Percentiles rank a stretch among this genome's conserved stretches.
phyloP scores from a whole-genome alignment of 2,329 filamentous ascomycete genomes.

The Pseudocercospora macadamiae region DNA sequence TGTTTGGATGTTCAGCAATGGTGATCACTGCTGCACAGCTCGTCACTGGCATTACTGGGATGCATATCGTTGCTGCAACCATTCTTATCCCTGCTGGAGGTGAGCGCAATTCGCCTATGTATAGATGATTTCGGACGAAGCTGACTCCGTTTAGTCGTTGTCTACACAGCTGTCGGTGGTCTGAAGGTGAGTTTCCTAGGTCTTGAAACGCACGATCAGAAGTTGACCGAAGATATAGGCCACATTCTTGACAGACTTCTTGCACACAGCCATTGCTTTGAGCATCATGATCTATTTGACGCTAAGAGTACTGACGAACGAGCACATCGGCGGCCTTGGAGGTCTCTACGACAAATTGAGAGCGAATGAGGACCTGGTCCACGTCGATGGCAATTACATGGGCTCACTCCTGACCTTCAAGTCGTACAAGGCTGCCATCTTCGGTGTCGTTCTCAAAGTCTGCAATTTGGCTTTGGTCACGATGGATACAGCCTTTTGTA shows the following conservation, averaged over 20 bases:
- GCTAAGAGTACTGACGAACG: slow-evolving; percentile 47
- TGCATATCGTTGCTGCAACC: slow-evolving; percentile 52
- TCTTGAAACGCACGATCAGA: too few relatives aligned
- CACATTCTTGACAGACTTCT: slow-evolving; percentile 53
- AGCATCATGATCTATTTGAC: slow-evolving; percentile 55
- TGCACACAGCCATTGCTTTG: slow-evolving; percentile 52
- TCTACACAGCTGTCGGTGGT: slow-evolving; percentile 53
- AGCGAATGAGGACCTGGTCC: slow-evolving; percentile 42
- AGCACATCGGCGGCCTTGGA: slow-evolving; percentile 45
- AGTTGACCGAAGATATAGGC: too few relatives aligned
- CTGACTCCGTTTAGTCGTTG: slow-evolving; percentile 41
- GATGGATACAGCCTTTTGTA: slow-evolving; percentile 57
- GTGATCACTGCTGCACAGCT: slow-evolving; percentile 33
- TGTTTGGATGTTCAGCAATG: slow-evolving; percentile 43
- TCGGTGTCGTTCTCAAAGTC: slow-evolving; percentile 52
- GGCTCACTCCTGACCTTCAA: slow-evolving; percentile 55
- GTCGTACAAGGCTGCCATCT: slow-evolving; percentile 41
- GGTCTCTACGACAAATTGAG: slow-evolving; percentile 53
- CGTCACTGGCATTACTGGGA: slow-evolving; percentile 44
- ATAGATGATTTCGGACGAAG: too few relatives aligned
- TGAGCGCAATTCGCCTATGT: slow-evolving; percentile 28
- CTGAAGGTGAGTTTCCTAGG: too few relatives aligned
- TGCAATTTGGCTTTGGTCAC: slow-evolving; percentile 54
- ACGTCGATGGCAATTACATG: slow-evolving; percentile 50
- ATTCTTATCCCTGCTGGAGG: slow-evolving; percentile 52